Percentiles rank a stretch among this genome's conserved stretches.
Conservation (phyloP, 495 filamentous ascomycete species). For the Xylaria nigripes region DNA sequence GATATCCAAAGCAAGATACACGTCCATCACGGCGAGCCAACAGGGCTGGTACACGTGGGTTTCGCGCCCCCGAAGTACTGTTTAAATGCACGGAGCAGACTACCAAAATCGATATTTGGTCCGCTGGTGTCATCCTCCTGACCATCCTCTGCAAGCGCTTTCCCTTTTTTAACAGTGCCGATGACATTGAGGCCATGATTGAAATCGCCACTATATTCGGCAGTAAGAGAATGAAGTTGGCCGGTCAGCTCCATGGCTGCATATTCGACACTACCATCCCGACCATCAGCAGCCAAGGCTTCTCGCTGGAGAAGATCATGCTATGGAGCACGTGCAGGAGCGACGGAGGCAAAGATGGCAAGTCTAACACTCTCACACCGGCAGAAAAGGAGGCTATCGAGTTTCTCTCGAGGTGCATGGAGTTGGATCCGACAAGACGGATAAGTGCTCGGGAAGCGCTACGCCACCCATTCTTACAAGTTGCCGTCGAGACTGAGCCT, state of each 20-base stretch:
- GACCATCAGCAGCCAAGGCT: conserved; percentile 76
- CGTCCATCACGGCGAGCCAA: conserved; percentile 86
- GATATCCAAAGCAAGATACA: conserved; percentile 78
- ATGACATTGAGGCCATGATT: conserved; percentile 94
- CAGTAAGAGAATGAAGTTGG: conserved; percentile 66
- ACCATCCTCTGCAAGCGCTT: conserved; percentile 86
- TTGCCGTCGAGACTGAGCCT: conserved; percentile 21
- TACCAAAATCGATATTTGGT: conserved; percentile 97
- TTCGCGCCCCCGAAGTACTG: conserved; percentile 91
- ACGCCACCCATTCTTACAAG: conserved; percentile 62
- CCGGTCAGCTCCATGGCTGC: conserved; percentile 72
- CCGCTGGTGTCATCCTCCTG: conserved; percentile 84
- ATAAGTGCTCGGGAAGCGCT: conserved; percentile 67
- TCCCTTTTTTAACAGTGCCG: conserved; percentile 95
- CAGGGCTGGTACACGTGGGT: conserved; percentile 90
- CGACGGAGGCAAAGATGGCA: conserved; percentile 35
- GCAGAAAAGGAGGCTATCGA: conserved; percentile 59
- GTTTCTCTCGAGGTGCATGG: conserved; percentile 61
- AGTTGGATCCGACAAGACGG: conserved; percentile 61
- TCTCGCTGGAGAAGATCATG: conserved; percentile 82
- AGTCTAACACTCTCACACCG: conserved; percentile 37
- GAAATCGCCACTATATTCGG: conserved; percentile 96
- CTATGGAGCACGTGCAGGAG: conserved; percentile 74
- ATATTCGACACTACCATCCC: conserved; percentile 87
- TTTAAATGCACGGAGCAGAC: conserved; percentile 97